These are phyloP conservation scores for Leccinum arenicola DNA, from an alignment of 768 basidiomycete species.

Conservation along the genomic window DNA sequence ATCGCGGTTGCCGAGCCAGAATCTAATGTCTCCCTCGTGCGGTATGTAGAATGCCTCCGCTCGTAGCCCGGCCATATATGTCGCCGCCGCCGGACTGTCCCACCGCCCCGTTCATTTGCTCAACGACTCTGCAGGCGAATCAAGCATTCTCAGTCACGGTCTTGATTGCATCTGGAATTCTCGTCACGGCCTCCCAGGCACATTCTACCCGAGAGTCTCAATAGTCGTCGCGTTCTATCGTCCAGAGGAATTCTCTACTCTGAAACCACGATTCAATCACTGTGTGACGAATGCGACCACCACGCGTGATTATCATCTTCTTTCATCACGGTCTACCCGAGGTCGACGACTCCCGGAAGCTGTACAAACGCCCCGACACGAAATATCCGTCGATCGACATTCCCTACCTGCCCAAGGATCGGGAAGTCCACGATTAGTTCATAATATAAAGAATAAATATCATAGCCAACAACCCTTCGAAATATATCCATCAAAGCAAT, in stretches of 20 bases:
- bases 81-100: no score
- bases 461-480: no score
- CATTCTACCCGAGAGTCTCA: background rate
- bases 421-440: no score
- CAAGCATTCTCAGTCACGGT: background rate
- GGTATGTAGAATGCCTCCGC: background rate
- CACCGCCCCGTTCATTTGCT: background rate
- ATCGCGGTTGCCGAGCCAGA: background rate
- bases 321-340: background rate
- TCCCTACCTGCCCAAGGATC: no score
- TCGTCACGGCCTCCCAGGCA: background rate
- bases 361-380: background rate
- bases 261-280: background rate
- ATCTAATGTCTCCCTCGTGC: no score
- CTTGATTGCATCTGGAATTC: background rate
- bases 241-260: background rate
- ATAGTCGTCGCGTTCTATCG: background rate
- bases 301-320: background rate
- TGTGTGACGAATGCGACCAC: background rate
- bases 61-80: background rate
- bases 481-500: no score
- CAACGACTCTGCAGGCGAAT: background rate
- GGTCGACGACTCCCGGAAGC: background rate
- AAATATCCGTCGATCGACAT: no score
- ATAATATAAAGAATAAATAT: no score